phyloP scores from a whole-genome alignment of 352 stramenopile genomes.

The Phytopythium vexans region DNA sequence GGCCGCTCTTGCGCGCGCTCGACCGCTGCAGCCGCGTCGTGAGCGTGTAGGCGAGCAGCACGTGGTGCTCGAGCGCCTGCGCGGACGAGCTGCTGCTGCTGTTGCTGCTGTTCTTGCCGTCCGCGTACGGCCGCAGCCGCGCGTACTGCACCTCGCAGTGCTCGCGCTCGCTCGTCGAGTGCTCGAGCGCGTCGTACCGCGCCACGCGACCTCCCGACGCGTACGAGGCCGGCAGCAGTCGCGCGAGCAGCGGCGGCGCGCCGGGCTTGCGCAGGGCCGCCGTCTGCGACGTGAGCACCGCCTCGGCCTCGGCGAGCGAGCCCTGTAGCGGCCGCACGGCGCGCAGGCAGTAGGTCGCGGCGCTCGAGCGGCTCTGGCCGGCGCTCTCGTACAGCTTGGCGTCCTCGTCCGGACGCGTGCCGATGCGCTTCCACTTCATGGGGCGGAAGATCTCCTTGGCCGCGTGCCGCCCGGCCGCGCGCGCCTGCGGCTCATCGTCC shows the following conservation, averaged over 20 bases:
- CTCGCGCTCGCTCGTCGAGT: slow-evolving; percentile 64
- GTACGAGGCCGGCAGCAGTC: slow-evolving; percentile 43
- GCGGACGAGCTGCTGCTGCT: not conserved
- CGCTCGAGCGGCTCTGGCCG: slow-evolving; percentile 2
- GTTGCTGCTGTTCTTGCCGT: slow-evolving; percentile 5
- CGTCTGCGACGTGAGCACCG: slow-evolving; percentile 40
- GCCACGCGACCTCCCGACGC: slow-evolving; percentile 32
- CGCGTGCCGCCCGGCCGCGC: slow-evolving; percentile 40
- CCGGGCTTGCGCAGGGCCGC: slow-evolving; percentile 16
- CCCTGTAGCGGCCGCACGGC: slow-evolving; percentile 51
- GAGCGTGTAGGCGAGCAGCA: slow-evolving; percentile 64
- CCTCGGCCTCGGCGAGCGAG: slow-evolving; percentile 49
- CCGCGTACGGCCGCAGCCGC: slow-evolving; percentile 33
- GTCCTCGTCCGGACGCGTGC: slow-evolving; percentile 38
- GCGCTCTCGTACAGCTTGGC: slow-evolving; percentile 61
- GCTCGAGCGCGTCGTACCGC: slow-evolving; percentile 46
- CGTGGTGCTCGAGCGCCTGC: slow-evolving; percentile 36
- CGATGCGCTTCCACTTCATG: slow-evolving; percentile 68
- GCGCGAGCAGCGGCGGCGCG: slow-evolving; percentile 29
- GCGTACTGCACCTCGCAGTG: slow-evolving; percentile 55
- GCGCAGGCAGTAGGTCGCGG: slow-evolving; percentile 34
- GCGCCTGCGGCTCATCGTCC: slow-evolving; percentile 53
- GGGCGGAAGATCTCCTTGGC: slow-evolving; percentile 71
- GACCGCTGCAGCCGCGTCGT: slow-evolving; percentile 55
- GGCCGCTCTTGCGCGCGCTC: slow-evolving; percentile 33